These are phyloP conservation scores for Pseudocercospora pini-densiflorae DNA, from an alignment of 2,329 filamentous ascomycete genomes.

Conservation along the genomic window DNA sequence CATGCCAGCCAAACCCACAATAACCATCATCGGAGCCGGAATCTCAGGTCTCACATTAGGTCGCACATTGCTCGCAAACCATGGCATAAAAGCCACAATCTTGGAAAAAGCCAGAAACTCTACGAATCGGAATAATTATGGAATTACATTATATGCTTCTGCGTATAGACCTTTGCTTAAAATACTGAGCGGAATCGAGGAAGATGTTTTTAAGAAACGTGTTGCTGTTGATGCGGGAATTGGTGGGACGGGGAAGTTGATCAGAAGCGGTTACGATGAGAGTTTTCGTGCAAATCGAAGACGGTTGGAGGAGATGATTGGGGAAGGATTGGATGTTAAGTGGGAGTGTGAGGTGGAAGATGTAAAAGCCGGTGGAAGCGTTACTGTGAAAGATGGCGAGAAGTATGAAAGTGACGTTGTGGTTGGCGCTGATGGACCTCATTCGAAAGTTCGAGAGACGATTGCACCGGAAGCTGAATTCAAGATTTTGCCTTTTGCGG, in stretches of 20 bases:
- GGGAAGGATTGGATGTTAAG: conserved; percentile 43
- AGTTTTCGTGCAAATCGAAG: conserved; percentile 44
- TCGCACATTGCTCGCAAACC: conserved; percentile 39
- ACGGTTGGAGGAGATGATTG: conserved; percentile 42
- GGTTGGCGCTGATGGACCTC: conserved; percentile 45
- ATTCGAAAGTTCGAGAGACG: conserved; percentile 41
- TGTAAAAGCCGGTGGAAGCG: conserved; percentile 7
- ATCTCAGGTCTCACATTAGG: conserved; percentile 50
- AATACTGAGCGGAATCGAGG: conserved; percentile 40
- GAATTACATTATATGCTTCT: conserved; percentile 44
- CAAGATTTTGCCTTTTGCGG: conserved; percentile 44
- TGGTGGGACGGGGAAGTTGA: conserved; percentile 35
- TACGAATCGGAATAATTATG: conserved; percentile 41
- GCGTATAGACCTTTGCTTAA: conserved; percentile 41
- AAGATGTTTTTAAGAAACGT: conserved; percentile 36
- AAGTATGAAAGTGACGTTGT: conserved; percentile 29
- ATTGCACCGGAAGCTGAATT: conserved; percentile 35
- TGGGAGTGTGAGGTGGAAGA: conserved; percentile 38
- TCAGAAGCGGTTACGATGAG: conserved; percentile 6
- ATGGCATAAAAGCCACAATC: conserved; percentile 40
- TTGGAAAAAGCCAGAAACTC: conserved; percentile 39
- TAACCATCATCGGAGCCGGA: conserved; percentile 51
- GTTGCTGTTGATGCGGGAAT: conserved; percentile 40
- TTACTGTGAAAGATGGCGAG: conserved; percentile 5
- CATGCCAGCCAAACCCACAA: conserved; percentile 23